phyloP scores from a whole-genome alignment of 202 grass and related monocot species.

The Schoenoplectus triqueter region DNA sequence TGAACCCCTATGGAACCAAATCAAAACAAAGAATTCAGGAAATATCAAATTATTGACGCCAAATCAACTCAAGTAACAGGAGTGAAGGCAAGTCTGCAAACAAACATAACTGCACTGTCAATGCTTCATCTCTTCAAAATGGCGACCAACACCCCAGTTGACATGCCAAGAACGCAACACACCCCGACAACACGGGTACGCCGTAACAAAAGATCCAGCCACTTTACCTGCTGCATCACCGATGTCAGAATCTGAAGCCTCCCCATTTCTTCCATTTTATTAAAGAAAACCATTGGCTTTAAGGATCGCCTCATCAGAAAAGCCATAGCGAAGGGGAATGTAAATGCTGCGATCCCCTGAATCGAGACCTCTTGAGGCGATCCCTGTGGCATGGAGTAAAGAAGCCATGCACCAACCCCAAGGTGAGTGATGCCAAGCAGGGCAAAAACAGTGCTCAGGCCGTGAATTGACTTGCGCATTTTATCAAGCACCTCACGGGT shows the following conservation, averaged over 20 bases:
- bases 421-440: constrained; percentile 72
- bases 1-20: neutral
- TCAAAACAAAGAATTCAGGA: neutral
- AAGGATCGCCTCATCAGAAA: constrained; percentile 74
- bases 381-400: constrained; percentile 44
- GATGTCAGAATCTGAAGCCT: constrained; percentile 87
- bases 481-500: constrained; percentile 68
- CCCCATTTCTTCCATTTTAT: constrained; percentile 91
- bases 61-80: neutral
- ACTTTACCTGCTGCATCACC: constrained; percentile 76
- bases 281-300: constrained; percentile 90
- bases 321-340: constrained; percentile 75
- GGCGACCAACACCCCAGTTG: constrained; percentile 57
- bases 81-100: neutral
- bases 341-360: constrained; percentile 77
- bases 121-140: constrained; percentile 54
- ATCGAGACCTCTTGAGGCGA: constrained; percentile 51
- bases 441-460: constrained; percentile 68
- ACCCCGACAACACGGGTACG: constrained; percentile 66
- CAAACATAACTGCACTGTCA: neutral
- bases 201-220: constrained; percentile 65
- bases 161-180: constrained; percentile 66
- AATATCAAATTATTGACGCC: neutral
- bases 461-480: constrained; percentile 59
- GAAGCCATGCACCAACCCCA: constrained; percentile 66